Evolutionary conservation across 2,329 filamentous ascomycete genomes (phyloP).

Genomic region (Xylaria sp.): DNA sequence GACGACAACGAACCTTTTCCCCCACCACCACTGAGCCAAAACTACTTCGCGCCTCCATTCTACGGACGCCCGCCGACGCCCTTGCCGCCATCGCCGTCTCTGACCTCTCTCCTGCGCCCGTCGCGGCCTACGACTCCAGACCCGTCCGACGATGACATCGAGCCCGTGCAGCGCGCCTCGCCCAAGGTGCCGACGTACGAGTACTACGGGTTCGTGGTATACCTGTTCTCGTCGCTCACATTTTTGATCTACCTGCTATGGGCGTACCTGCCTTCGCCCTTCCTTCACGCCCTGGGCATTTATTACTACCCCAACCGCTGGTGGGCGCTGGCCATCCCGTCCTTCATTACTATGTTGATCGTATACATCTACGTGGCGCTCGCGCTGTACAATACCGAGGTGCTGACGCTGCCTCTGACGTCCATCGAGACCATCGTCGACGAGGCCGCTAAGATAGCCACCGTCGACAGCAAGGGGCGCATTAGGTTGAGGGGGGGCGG

Average conservation of each 20-base stretch:
- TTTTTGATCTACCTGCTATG: conserved; percentile 81
- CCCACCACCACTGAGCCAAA: conserved; percentile 61
- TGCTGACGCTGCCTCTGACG: conserved; percentile 82
- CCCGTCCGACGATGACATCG: conserved; percentile 85
- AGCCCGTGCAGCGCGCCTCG: conserved; percentile 81
- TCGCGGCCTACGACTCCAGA: conserved; percentile 95
- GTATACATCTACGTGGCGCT: conserved; percentile 95
- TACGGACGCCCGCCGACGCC: conserved; percentile 98
- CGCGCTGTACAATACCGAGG: conserved; percentile 88
- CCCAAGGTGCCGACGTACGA: conserved; percentile 99
- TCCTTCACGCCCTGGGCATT: conserved; percentile 92
- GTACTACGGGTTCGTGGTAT: conserved; percentile 98
- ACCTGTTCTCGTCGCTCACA: conserved; percentile 84
- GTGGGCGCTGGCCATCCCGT: conserved; percentile 95
- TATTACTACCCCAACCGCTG: conserved; percentile 97
- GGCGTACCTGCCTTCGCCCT: conserved; percentile 91
- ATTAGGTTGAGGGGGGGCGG: conserved; percentile 53
- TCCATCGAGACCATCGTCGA: conserved; percentile 92
- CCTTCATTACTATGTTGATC: conserved; percentile 87
- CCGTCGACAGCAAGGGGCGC: conserved; percentile 77
- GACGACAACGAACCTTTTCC: conserved; percentile 48
- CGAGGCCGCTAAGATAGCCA: conserved; percentile 85
- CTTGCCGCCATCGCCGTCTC: conserved; percentile 87
- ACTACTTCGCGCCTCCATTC: conserved; percentile 82
- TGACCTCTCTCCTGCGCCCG: conserved; percentile 90